Evolutionary conservation across 1,139 yeast genomes (phyloP), one percentile per base, ranked within the genome.

Genomic region (Scheffersomyces titani): DNA sequence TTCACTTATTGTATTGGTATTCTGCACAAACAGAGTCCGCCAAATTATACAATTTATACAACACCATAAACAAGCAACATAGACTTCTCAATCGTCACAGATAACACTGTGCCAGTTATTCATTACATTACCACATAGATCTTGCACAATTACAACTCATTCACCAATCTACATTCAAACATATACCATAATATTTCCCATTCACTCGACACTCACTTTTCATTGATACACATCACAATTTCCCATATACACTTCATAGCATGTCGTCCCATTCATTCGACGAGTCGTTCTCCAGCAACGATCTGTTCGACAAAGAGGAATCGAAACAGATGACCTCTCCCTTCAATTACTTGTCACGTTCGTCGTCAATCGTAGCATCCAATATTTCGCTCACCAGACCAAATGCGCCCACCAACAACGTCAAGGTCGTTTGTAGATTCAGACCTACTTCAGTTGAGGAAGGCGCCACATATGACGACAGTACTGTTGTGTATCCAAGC

Each of bases 371-470:
- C n/a, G 44, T 47, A 21, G 44, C 49, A 40, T 18, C 52, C 18
- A 48, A 20, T 19, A 21, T 22, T 20, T 45, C 52, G 11, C 44
- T 24, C 19, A 24, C 50, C 20, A 49, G 36, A 45, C 30, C 30
- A 6, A 16, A 49, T 46, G 19, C 60, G 19, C 52, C 58, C 49
- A 59, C 57, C 53, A 47, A 24, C 18, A 57, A 59, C 46, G 55
- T 70, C 52, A 85, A 84, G 62, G 93, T 89, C 19, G 76, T 88
- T 22, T 89, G 89, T 53, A 75, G 94, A 57, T 83, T 89, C 64
- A 73, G 92, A 53, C 92, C 93, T 2, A 74, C 74, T 40, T 76
- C 70, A 55, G 71, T 65, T 1, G 19, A 56, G 1, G 87, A 83
- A 58, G 19, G n/a, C 6, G 47, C 53, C 40, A 57, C 64, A n/a